Conservation (phyloP, 108 stramenopile genomes). For the Skeletonema marinoi region DNA sequence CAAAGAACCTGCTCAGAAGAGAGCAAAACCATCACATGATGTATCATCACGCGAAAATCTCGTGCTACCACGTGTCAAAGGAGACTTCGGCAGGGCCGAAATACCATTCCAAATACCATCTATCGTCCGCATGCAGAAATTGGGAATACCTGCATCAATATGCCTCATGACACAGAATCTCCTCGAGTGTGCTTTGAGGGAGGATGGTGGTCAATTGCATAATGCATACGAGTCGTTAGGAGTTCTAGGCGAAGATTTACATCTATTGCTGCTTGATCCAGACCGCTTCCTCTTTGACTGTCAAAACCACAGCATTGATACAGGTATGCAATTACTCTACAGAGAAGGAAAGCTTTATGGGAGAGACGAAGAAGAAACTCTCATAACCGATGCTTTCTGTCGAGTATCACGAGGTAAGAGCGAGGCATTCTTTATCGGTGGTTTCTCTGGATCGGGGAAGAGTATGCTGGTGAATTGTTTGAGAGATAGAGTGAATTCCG, state of each 20-base stretch:
- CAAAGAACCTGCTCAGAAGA: constrained; percentile 2
- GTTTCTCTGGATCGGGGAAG: constrained; percentile 32
- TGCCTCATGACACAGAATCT: no score
- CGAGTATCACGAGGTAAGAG: constrained; percentile 20
- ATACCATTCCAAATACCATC: background rate
- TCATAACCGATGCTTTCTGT: constrained; percentile 24
- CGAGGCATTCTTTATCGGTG: constrained; percentile 24
- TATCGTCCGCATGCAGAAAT: background rate
- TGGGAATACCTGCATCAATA: background rate
- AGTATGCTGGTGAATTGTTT: constrained; percentile 13
- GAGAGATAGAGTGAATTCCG: constrained; percentile 12
- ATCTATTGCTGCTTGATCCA: background rate
- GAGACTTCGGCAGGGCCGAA: background rate
- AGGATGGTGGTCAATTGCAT: background rate
- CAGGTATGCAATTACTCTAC: background rate
- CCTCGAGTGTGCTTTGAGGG: no score
- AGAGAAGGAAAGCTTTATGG: constrained; percentile 21
- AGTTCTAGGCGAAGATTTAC: background rate
- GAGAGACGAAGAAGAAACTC: constrained; percentile 7
- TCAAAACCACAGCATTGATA: background rate
- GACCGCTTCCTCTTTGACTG: background rate
- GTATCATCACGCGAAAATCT: background rate
- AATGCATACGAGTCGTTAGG: background rate
- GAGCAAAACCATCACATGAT: background rate
- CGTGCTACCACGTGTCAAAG: background rate